Evolutionary conservation across 1,139 yeast species (phyloP).

Genomic region (Suhomyces terraborum): DNA sequence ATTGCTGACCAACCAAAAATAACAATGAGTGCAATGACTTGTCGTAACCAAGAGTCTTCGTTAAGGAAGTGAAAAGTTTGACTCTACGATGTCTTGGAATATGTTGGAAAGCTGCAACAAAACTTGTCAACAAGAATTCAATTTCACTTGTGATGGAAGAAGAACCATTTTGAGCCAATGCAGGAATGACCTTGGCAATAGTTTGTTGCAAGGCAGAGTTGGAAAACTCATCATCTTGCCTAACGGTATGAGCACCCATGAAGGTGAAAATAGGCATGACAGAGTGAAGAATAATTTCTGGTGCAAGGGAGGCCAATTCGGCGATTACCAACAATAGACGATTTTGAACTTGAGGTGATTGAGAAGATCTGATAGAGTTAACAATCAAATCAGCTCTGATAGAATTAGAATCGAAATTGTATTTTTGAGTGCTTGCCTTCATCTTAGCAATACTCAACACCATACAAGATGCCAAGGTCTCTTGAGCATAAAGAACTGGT

Average conservation of each 20-base stretch:
- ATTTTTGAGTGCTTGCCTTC: slow-evolving; percentile 26
- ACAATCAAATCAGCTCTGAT: slow-evolving; percentile 89
- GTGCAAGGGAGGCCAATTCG: slow-evolving; percentile 82
- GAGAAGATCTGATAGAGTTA: slow-evolving; percentile 83
- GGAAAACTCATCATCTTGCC: slow-evolving; percentile 96
- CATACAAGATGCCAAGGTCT: slow-evolving; percentile 87
- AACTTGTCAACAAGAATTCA: slow-evolving; percentile 83
- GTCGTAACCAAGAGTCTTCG: slow-evolving; percentile 72
- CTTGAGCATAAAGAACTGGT: slow-evolving; percentile 90
- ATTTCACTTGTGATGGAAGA: slow-evolving; percentile 59
- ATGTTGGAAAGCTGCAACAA: slow-evolving; percentile 90
- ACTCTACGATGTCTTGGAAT: slow-evolving; percentile 97
- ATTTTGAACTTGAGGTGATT: slow-evolving; percentile 94
- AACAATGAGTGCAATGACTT: slow-evolving; percentile 70
- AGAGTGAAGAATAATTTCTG: slow-evolving; percentile 89
- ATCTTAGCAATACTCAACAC: slow-evolving; percentile 62
- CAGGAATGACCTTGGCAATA: slow-evolving; percentile 86
- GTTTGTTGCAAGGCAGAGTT: slow-evolving; percentile 93
- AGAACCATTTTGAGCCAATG: slow-evolving; percentile 66
- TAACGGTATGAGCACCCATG: slow-evolving; percentile 97
- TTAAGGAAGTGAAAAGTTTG: slow-evolving; percentile 74
- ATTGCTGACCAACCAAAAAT: slow-evolving; percentile 80
- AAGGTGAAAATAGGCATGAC: slow-evolving; percentile 99
- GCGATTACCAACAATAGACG: slow-evolving; percentile 82
- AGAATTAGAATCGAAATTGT: slow-evolving; percentile 59